Evolutionary conservation across 139 green algal genomes (phyloP).

Genomic region (Picochlorum sp.): DNA sequence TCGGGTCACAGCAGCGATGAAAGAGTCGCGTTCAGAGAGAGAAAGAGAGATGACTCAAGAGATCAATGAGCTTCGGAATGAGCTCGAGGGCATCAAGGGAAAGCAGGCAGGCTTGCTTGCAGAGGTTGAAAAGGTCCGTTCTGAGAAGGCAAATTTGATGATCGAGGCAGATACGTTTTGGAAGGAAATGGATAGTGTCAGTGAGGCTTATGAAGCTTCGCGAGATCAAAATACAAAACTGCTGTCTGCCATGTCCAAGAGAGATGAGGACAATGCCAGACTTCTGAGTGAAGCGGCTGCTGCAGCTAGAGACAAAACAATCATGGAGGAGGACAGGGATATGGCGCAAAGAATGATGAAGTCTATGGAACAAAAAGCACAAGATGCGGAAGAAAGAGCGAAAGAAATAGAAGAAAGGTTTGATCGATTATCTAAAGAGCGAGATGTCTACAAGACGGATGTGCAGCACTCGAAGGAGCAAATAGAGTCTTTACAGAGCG

Average conservation of each 20-base stretch:
- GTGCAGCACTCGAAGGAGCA: neutral
- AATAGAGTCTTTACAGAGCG: neutral
- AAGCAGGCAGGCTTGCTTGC: neutral
- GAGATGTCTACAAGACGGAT: neutral
- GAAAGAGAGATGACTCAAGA: too few relatives aligned
- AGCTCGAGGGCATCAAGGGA: neutral
- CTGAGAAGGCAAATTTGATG: conserved; percentile 3
- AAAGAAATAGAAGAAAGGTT: conserved; percentile 1
- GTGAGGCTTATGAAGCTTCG: conserved; percentile 66
- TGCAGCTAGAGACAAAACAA: conserved; percentile 15
- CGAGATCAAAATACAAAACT: conserved; percentile 64
- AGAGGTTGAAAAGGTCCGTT: neutral
- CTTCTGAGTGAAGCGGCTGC: conserved; percentile 41
- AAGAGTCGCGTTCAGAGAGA: too few relatives aligned
- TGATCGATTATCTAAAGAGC: neutral
- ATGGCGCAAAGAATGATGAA: neutral
- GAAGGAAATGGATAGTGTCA: conserved; percentile 56
- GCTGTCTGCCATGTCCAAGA: conserved; percentile 52
- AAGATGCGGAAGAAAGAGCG: neutral
- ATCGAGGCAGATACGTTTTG: conserved; percentile 53
- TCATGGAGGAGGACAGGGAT: conserved; percentile 23
- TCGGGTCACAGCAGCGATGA: too few relatives aligned
- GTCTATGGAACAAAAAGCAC: neutral
- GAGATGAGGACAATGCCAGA: conserved; percentile 51
- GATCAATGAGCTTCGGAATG: conserved; percentile 4